Percentiles rank a stretch among this genome's conserved stretches.
phyloP scores from a whole-genome alignment of 179 eudicot genomes.

The Pouteria campechiana region DNA sequence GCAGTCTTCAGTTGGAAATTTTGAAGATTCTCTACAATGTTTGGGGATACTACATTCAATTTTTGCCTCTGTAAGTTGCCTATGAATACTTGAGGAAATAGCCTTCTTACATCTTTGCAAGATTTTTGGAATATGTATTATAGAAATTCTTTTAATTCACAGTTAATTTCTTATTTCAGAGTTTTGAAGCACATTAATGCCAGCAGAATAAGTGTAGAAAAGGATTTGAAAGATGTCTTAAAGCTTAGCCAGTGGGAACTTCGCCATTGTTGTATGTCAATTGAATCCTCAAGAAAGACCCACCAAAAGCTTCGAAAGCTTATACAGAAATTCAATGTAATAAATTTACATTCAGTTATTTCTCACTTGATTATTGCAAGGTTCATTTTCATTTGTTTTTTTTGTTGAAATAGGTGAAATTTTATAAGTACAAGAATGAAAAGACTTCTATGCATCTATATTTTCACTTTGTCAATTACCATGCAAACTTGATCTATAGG shows the following conservation, averaged over 20 bases:
- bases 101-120: too few species aligned
- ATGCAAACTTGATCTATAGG: too few species aligned
- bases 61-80: slow-evolving; percentile 63
- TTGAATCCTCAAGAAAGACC: slow-evolving; percentile 57
- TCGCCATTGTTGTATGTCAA: slow-evolving; percentile 35
- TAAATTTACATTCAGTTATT: slow-evolving; percentile 11
- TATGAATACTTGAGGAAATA: background rate
- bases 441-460: too few species aligned
- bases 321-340: slow-evolving; percentile 72
- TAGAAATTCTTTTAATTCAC: background rate
- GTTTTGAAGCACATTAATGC: slow-evolving; percentile 46
- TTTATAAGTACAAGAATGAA: too few species aligned
- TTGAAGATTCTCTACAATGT: slow-evolving; percentile 64
- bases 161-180: slow-evolving; percentile 19
- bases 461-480: too few species aligned
- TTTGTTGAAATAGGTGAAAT: too few species aligned
- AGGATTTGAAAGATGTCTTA: slow-evolving; percentile 47
- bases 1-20: slow-evolving; percentile 57
- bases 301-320: slow-evolving; percentile 72
- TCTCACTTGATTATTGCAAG: background rate
- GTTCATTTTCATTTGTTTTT: too few species aligned
- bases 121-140: too few species aligned
- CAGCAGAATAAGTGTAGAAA: slow-evolving; percentile 46
- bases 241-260: slow-evolving; percentile 70
- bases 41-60: slow-evolving; percentile 83